Percentiles rank a stretch among this genome's conserved stretches.
These are phyloP conservation scores for Volvox carteri DNA, from an alignment of 163 green algal genomes.

Conservation along the genomic window DNA sequence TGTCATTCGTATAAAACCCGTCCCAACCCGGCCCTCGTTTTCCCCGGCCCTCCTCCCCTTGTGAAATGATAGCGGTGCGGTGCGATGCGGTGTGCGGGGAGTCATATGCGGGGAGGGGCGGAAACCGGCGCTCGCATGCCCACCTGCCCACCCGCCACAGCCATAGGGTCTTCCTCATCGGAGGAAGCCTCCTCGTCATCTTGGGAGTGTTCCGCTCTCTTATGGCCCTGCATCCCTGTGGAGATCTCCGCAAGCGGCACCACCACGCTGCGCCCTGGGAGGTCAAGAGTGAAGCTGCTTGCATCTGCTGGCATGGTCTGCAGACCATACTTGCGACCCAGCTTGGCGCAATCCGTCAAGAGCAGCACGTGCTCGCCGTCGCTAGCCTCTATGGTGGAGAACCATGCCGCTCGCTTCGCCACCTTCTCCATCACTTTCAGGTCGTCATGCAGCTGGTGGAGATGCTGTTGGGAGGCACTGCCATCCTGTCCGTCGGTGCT, in stretches of 20 bases:
- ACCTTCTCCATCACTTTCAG: conserved; percentile 53
- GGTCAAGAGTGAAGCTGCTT: background rate
- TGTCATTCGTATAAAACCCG: too few relatives aligned
- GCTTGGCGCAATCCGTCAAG: conserved; percentile 30
- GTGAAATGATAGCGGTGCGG: too few relatives aligned
- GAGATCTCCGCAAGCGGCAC: conserved; percentile 36
- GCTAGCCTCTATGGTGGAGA: background rate
- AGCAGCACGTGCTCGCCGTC: conserved; percentile 52
- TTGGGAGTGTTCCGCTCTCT: background rate
- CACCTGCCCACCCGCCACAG: too few relatives aligned
- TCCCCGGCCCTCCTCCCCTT: too few relatives aligned
- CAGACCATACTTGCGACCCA: conserved; percentile 27
- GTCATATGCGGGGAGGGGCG: too few relatives aligned
- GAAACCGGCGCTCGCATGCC: too few relatives aligned
- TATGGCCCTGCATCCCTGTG: background rate
- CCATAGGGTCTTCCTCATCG: conserved; percentile 26
- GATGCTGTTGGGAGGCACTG: background rate
- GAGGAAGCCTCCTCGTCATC: background rate
- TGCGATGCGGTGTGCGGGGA: too few relatives aligned
- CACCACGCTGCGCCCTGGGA: background rate
- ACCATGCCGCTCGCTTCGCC: conserved; percentile 40
- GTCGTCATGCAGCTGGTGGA: conserved; percentile 28
- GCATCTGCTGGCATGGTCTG: background rate
- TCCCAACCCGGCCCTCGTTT: too few relatives aligned
- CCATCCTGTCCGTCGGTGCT: background rate